Percentiles rank a stretch among this genome's conserved stretches.
Evolutionary conservation across 768 basidiomycete genomes (phyloP).

Genomic region (Tremella yokohamensis): DNA sequence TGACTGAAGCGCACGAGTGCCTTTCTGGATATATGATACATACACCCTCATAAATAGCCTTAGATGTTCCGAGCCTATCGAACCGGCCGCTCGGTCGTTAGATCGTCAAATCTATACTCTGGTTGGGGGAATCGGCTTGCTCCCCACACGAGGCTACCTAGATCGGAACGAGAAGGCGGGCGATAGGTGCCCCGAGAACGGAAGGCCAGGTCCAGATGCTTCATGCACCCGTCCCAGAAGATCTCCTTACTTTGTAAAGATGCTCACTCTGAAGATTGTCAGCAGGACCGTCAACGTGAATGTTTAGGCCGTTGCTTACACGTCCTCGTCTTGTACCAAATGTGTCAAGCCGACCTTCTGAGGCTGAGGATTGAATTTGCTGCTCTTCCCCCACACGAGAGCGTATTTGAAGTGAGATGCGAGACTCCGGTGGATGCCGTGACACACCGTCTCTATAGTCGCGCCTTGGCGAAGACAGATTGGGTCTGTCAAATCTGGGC

Average conservation of each 20-base stretch:
- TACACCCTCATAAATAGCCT: no score
- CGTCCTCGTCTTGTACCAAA: constrained; percentile 59
- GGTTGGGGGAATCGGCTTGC: no score
- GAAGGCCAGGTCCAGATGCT: no score
- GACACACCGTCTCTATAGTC: constrained; percentile 91
- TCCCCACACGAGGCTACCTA: no score
- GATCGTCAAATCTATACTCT: no score
- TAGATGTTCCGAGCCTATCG: no score
- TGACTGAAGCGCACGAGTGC: no score
- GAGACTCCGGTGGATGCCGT: constrained; percentile 85
- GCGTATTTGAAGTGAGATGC: constrained; percentile 89
- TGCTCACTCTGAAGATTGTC: constrained; percentile 38
- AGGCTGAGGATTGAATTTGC: constrained; percentile 87
- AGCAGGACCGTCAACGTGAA: background rate
- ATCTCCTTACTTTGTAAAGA: constrained; percentile 47
- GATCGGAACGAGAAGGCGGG: no score
- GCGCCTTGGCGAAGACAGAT: constrained; percentile 80
- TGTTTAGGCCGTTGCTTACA: constrained; percentile 34
- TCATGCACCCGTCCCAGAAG: background rate
- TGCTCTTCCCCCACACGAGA: constrained; percentile 93
- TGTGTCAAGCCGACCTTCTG: constrained; percentile 84
- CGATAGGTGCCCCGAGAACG: no score
- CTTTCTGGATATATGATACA: no score
- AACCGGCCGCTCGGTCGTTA: no score
- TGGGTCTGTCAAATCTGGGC: constrained; percentile 86